Evolutionary conservation across 176 grass and related monocot genomes (phyloP).

Genomic region (Sorghum bicolor): Sorghum_bicolor_NCBIv3 NC_012879.2:7957001-7957500

Average conservation of each 20-base stretch:
- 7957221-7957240: conserved; percentile 43
- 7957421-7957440: background rate
- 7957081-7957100: too few relatives aligned
- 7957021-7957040: conserved; percentile 42
- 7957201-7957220: conserved; percentile 96
- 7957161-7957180: conserved; percentile 85
- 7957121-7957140: conserved; percentile 79
- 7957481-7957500: conserved; percentile 37
- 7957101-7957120: conserved; percentile 87
- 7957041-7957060: conserved; percentile 84
- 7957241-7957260: conserved; percentile 10
- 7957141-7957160: conserved; percentile 93
- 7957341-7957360: conserved; percentile 68
- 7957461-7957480: background rate
- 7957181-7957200: conserved; percentile 86
- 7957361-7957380: conserved; percentile 66
- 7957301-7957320: conserved; percentile 68
- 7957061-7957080: conserved; percentile 88
- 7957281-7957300: background rate
- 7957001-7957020: background rate
- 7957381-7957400: conserved; percentile 15
- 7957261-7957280: background rate
- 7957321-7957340: conserved; percentile 74
- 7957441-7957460: background rate
- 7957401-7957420: background rate